Evolutionary conservation across 108 stramenopile genomes (phyloP), one percentile per base, ranked within the genome.

Genomic region (Fragilariopsis cylindrus): DNA sequence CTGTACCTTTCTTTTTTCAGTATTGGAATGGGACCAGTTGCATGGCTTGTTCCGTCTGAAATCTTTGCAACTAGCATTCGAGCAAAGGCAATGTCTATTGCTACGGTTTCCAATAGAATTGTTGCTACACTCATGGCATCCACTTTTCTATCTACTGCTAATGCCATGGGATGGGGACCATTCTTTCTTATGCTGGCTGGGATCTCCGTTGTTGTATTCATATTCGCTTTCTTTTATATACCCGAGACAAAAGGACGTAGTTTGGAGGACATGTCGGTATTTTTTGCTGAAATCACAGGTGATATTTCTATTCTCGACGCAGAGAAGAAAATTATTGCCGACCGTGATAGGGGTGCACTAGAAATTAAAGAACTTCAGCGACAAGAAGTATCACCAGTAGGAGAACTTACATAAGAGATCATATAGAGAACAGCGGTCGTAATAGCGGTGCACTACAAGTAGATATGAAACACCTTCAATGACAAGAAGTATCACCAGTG

Each of bases 21-120:
- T 57, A 45, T 94, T 70, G 96, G 96, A 58, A 82, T 91, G 84
- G 92, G 92, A 11, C 90, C 94, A 44, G 92, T 87, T 1, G 84
- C 87, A 8, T 97, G 96, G 96, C 79, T 95, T 15, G 82, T 94
- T 65, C 87, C 93, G 3, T 83, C 92, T 16, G 96, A 97, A 77
- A 84, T 95, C 7, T 97, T 97, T 73, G 65, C 85, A 55, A 94
- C 83, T 44, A 80, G 76, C 48, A 91, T 95, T 63, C 90, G 96
- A 8, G 92, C 92, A 39, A 95, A 94, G 77, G 96, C 90, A 11
- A 93, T 97, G 90, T 83, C 87, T 56, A 54, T 97, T 11, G 90
- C 94, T 9, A 90, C 94, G 0, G 85, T 93, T 53, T 75, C 81
- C 64, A 97, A 97, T 74, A 85, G 96, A 47, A 80, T 81, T 13